Evolutionary conservation across 352 stramenopile species (phyloP).

Genomic region (Phytopythium mirpurense): DNA sequence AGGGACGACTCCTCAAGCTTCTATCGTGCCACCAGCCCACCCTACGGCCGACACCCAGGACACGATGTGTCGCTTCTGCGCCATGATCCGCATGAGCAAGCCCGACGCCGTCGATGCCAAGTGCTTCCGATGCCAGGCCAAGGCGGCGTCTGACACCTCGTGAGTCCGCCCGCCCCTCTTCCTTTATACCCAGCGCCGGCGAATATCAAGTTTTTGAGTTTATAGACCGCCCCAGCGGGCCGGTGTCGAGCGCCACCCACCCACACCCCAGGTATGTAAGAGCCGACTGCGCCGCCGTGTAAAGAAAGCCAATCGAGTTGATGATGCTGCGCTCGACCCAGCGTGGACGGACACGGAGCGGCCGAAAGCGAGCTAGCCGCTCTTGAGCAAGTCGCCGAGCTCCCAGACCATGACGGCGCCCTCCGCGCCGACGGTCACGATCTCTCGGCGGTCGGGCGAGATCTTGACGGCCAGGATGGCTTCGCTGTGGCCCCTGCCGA

Average conservation of each 20-base stretch:
- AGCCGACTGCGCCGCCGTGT: neutral
- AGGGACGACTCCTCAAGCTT: neutral
- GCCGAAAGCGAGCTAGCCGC: neutral
- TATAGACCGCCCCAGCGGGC: neutral
- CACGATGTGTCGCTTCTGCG: conserved; percentile 21
- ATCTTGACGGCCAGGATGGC: conserved; percentile 92
- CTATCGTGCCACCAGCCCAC: neutral
- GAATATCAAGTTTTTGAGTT: neutral
- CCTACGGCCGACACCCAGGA: neutral
- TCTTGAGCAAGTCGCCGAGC: conserved; percentile 46
- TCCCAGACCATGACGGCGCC: conserved; percentile 96
- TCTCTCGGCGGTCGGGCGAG: conserved; percentile 88
- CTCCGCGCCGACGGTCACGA: conserved; percentile 93
- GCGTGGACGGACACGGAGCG: no score
- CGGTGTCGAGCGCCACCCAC: neutral
- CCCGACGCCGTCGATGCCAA: conserved; percentile 20
- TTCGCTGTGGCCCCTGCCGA: conserved; percentile 92
- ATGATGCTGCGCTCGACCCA: neutral
- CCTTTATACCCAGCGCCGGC: no score
- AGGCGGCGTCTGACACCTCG: conserved; percentile 5
- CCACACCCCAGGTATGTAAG: neutral
- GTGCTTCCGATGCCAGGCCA: conserved; percentile 31
- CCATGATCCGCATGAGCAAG: conserved; percentile 40
- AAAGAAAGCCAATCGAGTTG: conserved; percentile 1
- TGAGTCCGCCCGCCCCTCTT: no score